Percentiles rank a stretch among this genome's conserved stretches.
These are phyloP conservation scores for Epicoccum nigrum DNA, from an alignment of 2,329 filamentous ascomycete genomes.

Conservation along the genomic window DNA sequence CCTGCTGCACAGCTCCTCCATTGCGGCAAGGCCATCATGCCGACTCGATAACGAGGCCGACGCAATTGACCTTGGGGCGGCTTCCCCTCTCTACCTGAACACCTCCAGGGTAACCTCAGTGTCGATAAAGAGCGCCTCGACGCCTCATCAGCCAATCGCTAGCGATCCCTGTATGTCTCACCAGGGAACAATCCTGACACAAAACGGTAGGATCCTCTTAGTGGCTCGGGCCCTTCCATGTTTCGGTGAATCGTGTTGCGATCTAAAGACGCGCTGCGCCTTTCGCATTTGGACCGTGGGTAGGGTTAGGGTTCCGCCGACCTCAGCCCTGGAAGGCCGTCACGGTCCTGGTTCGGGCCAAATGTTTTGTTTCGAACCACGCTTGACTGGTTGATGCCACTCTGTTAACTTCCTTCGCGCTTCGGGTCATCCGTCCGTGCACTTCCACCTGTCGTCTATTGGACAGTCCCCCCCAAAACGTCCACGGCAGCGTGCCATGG, in stretches of 20 bases:
- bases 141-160: constrained; percentile 18
- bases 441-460: constrained; percentile 3
- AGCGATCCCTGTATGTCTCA: constrained; percentile 18
- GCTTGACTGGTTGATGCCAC: constrained; percentile 4
- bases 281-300: not conserved
- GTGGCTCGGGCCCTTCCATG: constrained; percentile 16
- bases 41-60: constrained; percentile 2
- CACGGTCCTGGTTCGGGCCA: not conserved
- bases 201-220: constrained; percentile 17
- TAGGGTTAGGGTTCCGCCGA: constrained; percentile 6
- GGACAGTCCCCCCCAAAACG: constrained; percentile 7
- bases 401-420: constrained; percentile 12
- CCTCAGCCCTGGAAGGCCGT: constrained; percentile 1
- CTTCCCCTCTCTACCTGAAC: constrained; percentile 6
- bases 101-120: constrained; percentile 4
- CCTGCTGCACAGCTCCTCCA: constrained; percentile 13
- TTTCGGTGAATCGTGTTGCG: constrained; percentile 5
- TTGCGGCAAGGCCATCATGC: constrained; percentile 3
- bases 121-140: constrained; percentile 18
- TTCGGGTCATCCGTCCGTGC: constrained; percentile 10
- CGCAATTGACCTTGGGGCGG: constrained; percentile 2
- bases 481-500: constrained; percentile 10
- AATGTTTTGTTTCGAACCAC: not conserved
- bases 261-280: constrained; percentile 1
- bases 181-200: constrained; percentile 21